Evolutionary conservation across 208 protist genomes (phyloP).

Genomic region (Leishmania guyanensis): DNA sequence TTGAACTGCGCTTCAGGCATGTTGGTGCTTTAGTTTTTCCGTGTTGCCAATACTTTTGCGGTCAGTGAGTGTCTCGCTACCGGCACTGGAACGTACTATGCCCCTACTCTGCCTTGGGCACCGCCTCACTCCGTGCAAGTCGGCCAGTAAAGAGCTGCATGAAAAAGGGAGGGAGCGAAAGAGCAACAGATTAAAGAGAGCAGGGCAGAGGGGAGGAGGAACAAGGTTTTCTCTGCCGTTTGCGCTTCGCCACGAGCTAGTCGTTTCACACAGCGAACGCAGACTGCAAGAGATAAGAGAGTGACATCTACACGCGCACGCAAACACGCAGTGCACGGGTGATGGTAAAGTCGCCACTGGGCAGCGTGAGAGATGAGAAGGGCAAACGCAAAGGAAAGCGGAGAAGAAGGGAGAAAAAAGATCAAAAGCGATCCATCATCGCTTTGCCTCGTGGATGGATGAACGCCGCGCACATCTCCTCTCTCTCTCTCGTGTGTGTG

Average conservation of each 20-base stretch:
- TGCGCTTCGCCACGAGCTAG: too few species aligned
- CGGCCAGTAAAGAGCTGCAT: background rate
- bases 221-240: background rate
- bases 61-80: background rate
- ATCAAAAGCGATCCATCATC: background rate
- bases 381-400: background rate
- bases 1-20: background rate
- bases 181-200: background rate
- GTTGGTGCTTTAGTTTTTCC: background rate
- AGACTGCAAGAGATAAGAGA: too few species aligned
- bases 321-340: too few species aligned
- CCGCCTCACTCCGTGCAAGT: background rate
- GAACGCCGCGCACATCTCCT: background rate
- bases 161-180: background rate
- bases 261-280: too few species aligned
- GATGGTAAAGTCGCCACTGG: too few species aligned
- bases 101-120: background rate
- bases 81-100: too few species aligned
- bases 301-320: too few species aligned
- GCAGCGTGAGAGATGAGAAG: too few species aligned
- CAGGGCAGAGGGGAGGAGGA: background rate
- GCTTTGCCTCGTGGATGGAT: background rate
- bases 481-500: background rate
- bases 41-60: background rate
- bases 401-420: background rate